phyloP scores from a whole-genome alignment of 2,329 filamentous ascomycete genomes.

The Ophiocordyceps unilateralis region DNA sequence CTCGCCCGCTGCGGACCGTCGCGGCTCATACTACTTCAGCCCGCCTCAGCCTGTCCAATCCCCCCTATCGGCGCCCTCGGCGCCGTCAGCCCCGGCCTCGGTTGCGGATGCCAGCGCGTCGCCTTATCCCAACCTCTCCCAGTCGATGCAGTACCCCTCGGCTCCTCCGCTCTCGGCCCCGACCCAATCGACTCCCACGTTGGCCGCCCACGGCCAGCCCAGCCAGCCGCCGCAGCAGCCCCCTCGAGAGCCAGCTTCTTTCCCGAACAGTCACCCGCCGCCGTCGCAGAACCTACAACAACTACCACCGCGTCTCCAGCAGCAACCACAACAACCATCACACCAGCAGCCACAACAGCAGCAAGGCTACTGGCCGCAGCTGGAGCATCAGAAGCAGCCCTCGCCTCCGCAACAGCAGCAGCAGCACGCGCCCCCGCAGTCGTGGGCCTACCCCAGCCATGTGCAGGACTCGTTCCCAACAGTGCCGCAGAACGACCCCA shows the following conservation, averaged over 20 bases:
- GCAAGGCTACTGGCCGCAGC: constrained; percentile 11
- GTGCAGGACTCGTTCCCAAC: constrained; percentile 47
- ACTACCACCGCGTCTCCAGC: constrained; percentile 1
- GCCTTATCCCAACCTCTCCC: constrained; percentile 35
- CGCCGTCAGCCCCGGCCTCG: constrained; percentile 19
- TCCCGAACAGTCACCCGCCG: neutral
- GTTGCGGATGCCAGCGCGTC: constrained; percentile 26
- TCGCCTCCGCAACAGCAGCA: constrained; percentile 12
- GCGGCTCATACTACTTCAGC: constrained; percentile 40
- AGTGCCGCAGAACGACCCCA: constrained; percentile 29
- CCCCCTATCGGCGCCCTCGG: constrained; percentile 18
- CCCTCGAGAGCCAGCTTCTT: neutral
- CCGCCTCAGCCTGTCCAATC: constrained; percentile 15
- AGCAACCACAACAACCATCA: constrained; percentile 1
- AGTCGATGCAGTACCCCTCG: constrained; percentile 25
- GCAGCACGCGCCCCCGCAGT: constrained; percentile 19
- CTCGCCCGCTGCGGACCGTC: constrained; percentile 27
- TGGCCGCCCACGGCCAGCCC: constrained; percentile 11
- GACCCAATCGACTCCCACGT: constrained; percentile 15
- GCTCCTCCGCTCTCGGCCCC: constrained; percentile 20
- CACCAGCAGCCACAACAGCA: constrained; percentile 10
- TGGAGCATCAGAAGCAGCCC: constrained; percentile 13
- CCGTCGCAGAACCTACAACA: neutral
- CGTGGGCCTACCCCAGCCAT: constrained; percentile 31
- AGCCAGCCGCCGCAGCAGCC: constrained; percentile 11